These are phyloP conservation scores for Phytophthora citricola DNA, from an alignment of 352 stramenopile species.

Conservation along the genomic window DNA sequence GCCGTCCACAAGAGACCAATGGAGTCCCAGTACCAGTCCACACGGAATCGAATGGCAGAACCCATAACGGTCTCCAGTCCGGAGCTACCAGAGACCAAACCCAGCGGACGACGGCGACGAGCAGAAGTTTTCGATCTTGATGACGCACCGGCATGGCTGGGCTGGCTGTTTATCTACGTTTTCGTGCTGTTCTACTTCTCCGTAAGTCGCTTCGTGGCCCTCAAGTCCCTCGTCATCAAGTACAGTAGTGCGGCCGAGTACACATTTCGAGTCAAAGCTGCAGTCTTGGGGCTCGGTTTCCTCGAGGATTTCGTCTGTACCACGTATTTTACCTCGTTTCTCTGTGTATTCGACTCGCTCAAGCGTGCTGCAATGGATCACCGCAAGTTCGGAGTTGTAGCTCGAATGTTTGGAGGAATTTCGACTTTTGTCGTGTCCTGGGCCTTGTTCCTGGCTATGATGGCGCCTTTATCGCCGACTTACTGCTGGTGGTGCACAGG, in stretches of 20 bases:
- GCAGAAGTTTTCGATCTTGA: conserved; percentile 7
- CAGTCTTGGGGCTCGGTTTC: conserved; percentile 25
- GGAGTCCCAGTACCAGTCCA: not conserved
- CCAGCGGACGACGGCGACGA: not conserved
- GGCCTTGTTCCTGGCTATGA: conserved; percentile 25
- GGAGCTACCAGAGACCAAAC: conserved; percentile 6
- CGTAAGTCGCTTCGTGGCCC: conserved; percentile 19
- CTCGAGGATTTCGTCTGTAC: conserved; percentile 40
- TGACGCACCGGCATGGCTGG: conserved; percentile 13
- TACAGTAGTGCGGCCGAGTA: conserved; percentile 21
- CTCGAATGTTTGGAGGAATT: conserved; percentile 1
- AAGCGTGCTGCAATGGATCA: conserved; percentile 8
- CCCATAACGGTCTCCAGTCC: not conserved
- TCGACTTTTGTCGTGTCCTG: conserved; percentile 20
- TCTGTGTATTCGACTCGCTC: conserved; percentile 32
- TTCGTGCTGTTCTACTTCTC: conserved; percentile 31
- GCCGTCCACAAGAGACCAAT: not conserved
- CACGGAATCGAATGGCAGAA: conserved; percentile 5
- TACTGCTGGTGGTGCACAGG: conserved; percentile 30
- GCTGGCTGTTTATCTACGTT: conserved; percentile 30
- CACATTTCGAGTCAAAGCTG: conserved; percentile 14
- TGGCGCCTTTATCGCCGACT: conserved; percentile 27
- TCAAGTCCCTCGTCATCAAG: conserved; percentile 27
- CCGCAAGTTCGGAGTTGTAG: not conserved
- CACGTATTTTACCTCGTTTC: conserved; percentile 26